phyloP scores from a whole-genome alignment of 805 yeast species.

The Saturnispora zaruensis region DNA sequence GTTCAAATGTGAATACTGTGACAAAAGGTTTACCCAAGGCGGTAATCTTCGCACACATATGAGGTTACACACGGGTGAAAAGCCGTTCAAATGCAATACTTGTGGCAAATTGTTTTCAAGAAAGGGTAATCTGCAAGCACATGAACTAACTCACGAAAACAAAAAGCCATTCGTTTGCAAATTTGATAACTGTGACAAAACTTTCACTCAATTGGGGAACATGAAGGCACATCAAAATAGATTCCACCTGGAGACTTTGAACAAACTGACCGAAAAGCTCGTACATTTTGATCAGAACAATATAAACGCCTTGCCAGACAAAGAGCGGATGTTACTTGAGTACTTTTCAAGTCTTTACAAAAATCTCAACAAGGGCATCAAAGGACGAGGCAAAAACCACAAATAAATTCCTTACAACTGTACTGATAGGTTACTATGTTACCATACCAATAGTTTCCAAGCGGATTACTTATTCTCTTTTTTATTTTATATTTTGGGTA shows the following conservation, averaged over 20 bases:
- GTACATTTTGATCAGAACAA: constrained; percentile 46
- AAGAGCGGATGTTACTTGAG: constrained; percentile 60
- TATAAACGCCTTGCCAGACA: constrained; percentile 40
- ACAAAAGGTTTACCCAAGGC: constrained; percentile 79
- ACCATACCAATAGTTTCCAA: background rate
- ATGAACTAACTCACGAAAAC: constrained; percentile 71
- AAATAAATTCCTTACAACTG: background rate
- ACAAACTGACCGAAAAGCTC: constrained; percentile 53
- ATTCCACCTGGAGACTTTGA: constrained; percentile 69
- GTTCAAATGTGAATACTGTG: constrained; percentile 69
- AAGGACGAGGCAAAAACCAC: constrained; percentile 67
- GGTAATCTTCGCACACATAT: constrained; percentile 83
- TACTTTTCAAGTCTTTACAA: constrained; percentile 80
- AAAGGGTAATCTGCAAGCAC: constrained; percentile 89
- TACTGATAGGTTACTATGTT: background rate
- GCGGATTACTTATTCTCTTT: background rate
- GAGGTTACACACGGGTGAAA: constrained; percentile 85
- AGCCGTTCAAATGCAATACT: constrained; percentile 72
- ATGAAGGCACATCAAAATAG: constrained; percentile 90
- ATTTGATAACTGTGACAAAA: constrained; percentile 72
- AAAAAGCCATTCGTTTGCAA: constrained; percentile 72
- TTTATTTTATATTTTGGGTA: background rate
- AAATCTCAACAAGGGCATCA: constrained; percentile 83
- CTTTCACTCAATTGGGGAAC: constrained; percentile 87
- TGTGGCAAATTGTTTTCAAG: constrained; percentile 77